Conservation (phyloP, 352 stramenopile genomes). For the Pythium folliculosum region DNA sequence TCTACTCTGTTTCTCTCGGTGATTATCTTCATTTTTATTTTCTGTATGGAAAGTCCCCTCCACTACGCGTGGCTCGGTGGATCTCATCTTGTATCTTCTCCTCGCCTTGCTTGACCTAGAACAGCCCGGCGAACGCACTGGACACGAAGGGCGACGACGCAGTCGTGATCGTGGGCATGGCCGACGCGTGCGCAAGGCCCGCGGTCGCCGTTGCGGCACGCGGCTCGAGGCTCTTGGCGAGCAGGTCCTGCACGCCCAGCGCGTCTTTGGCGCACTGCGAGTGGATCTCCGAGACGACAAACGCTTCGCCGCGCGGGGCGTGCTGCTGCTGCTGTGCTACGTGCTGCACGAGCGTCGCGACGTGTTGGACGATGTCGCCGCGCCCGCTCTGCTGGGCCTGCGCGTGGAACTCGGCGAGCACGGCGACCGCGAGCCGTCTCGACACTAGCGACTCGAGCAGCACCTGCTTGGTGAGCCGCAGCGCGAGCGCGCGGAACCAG, state of each 20-base stretch:
- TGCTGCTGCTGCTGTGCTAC: slow-evolving; percentile 24
- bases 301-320: slow-evolving; percentile 11
- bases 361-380: slow-evolving; percentile 34
- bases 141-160: slow-evolving; percentile 13
- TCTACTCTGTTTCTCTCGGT: neutral
- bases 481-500: slow-evolving; percentile 43
- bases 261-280: slow-evolving; percentile 34
- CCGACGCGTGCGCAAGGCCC: neutral
- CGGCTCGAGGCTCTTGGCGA: slow-evolving; percentile 27
- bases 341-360: slow-evolving; percentile 41
- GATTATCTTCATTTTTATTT: slow-evolving; percentile 24
- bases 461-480: slow-evolving; percentile 59
- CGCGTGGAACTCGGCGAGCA: slow-evolving; percentile 38
- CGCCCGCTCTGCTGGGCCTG: slow-evolving; percentile 37
- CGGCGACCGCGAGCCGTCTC: slow-evolving; percentile 43
- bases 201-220: neutral
- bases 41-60: slow-evolving; percentile 19
- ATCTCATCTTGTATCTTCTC: slow-evolving; percentile 1
- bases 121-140: slow-evolving; percentile 31
- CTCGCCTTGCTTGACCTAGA: slow-evolving; percentile 14
- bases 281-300: slow-evolving; percentile 39
- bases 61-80: neutral
- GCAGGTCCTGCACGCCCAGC: slow-evolving; percentile 41
- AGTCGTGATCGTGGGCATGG: slow-evolving; percentile 2
- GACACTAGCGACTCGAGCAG: slow-evolving; percentile 54